Evolutionary conservation across 1,139 yeast genomes (phyloP), one percentile per base, ranked within the genome.

Genomic region (Saccharomyces hybrid): DNA sequence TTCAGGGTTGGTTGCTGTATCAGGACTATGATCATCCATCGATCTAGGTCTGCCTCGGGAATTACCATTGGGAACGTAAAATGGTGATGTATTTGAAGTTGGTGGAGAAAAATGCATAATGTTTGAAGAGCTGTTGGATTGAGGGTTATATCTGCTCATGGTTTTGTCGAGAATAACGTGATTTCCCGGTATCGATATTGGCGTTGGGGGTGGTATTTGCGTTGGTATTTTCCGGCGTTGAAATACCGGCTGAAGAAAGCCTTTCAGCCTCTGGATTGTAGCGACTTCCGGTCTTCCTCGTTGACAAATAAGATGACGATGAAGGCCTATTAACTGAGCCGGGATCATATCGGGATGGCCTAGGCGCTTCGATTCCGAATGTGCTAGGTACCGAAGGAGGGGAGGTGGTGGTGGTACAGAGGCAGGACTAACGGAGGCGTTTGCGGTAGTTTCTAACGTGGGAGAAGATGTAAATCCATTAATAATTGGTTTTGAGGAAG

Each of bases 261-360:
- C 47, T 19, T 11, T 61, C 62, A 21, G 34, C 50, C 2, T 55
- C 58, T 1, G 62, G 59, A 44, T 61, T 61, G 49, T 62, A 62
- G 24, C 65, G 51, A 48, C 65, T 62, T 19, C 55, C 54, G 8
- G 48, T 50, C 19, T 50, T 44, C 28, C 47, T 32, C 4, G 55
- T 29, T 9, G 51, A 38, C 48, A 14, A 28, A n/a, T 38, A 42
- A 6, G 50, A 38, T 11, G 41, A 42, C n/a, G 53, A 51, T n/a
- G 48, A 29, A 11, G 53, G 51, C 32, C 53, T 51, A 7, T 9
- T 28, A 3, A 47, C 41, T 28, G 53, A 47, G 12, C 42, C 19
- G 2, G 67, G 66, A 51, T 64, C 65, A 52, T 64, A 64, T 31
- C 68, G 52, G 11, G 67, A 64, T 12, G 60, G 59, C 53, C 67